A percentile compares a stretch with the other conserved stretches of the same genome.
phyloP scores from a whole-genome alignment of 352 stramenopile species.

The Phytopythium kandeliae region DNA sequence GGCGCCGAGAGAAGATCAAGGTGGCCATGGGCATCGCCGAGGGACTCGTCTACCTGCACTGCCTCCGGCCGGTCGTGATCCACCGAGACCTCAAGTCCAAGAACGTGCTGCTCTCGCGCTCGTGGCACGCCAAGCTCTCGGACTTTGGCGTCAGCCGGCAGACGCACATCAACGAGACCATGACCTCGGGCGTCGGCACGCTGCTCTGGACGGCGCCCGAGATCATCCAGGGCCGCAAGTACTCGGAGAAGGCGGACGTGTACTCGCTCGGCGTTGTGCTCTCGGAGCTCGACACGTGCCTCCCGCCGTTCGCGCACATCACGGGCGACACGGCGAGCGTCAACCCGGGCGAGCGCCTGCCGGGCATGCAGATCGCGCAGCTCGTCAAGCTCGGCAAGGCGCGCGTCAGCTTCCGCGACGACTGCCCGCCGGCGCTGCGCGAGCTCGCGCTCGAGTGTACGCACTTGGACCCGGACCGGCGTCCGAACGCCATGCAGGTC shows the following conservation, averaged over 20 bases:
- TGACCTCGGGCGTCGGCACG: conserved; percentile 76
- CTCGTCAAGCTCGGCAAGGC: conserved; percentile 52
- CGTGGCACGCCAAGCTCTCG: conserved; percentile 73
- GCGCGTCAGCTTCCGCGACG: conserved; percentile 38
- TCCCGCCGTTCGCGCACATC: conserved; percentile 48
- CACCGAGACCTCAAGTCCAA: conserved; percentile 87
- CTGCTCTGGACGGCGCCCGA: conserved; percentile 84
- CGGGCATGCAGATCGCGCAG: conserved; percentile 68
- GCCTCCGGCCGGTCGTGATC: conserved; percentile 58
- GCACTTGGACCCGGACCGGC: conserved; percentile 50
- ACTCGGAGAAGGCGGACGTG: conserved; percentile 85
- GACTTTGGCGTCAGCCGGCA: conserved; percentile 85
- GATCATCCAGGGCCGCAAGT: conserved; percentile 83
- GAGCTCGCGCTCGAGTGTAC: conserved; percentile 55
- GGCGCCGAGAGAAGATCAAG: conserved; percentile 64
- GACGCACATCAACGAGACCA: conserved; percentile 62
- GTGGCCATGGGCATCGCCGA: conserved; percentile 83
- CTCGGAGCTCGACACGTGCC: conserved; percentile 70
- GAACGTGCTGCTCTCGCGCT: conserved; percentile 75
- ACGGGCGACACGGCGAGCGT: conserved; percentile 18
- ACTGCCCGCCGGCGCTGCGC: conserved; percentile 49
- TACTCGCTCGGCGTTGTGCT: conserved; percentile 85
- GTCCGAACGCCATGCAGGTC: conserved; percentile 66
- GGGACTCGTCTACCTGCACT: conserved; percentile 83
- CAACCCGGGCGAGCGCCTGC: conserved; percentile 30